Percentiles rank a stretch among this genome's conserved stretches.
Evolutionary conservation across 352 stramenopile species (phyloP).

Genomic region (Discostella stelligera): DNA sequence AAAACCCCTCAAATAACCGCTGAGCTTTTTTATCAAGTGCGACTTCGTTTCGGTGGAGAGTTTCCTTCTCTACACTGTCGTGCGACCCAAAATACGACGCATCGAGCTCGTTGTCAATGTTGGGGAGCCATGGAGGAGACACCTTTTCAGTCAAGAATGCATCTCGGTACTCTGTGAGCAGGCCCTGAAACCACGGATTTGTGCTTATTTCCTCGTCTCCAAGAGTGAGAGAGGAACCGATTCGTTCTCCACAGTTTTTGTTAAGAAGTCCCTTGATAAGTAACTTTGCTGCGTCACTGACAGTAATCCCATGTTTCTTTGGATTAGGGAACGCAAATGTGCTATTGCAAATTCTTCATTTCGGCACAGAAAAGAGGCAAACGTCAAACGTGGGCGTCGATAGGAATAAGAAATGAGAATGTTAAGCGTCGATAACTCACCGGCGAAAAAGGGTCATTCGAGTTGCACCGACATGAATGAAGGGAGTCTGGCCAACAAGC

Average conservation of each 20-base stretch:
- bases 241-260: constrained; percentile 33
- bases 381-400: not conserved
- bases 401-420: constrained; percentile 1
- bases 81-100: constrained; percentile 50
- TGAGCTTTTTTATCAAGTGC: constrained; percentile 39
- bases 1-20: constrained; percentile 44
- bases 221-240: constrained; percentile 40
- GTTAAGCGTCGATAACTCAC: not conserved
- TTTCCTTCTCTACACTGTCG: constrained; percentile 34
- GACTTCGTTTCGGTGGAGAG: constrained; percentile 29
- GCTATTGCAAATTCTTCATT: constrained; percentile 36
- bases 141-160: constrained; percentile 41
- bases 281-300: constrained; percentile 29
- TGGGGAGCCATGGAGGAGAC: constrained; percentile 45
- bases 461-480: constrained; percentile 88
- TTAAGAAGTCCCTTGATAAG: constrained; percentile 45
- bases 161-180: constrained; percentile 43
- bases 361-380: not conserved
- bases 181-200: constrained; percentile 48
- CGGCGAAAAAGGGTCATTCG: constrained; percentile 88
- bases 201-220: constrained; percentile 49
- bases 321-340: constrained; percentile 46
- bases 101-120: constrained; percentile 52
- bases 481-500: constrained; percentile 80
- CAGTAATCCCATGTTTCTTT: constrained; percentile 47